Evolutionary conservation across 2,329 filamentous ascomycete genomes (phyloP), one percentile per base, ranked within the genome.

Genomic region (Paraphaeosphaeria sporulosa): DNA sequence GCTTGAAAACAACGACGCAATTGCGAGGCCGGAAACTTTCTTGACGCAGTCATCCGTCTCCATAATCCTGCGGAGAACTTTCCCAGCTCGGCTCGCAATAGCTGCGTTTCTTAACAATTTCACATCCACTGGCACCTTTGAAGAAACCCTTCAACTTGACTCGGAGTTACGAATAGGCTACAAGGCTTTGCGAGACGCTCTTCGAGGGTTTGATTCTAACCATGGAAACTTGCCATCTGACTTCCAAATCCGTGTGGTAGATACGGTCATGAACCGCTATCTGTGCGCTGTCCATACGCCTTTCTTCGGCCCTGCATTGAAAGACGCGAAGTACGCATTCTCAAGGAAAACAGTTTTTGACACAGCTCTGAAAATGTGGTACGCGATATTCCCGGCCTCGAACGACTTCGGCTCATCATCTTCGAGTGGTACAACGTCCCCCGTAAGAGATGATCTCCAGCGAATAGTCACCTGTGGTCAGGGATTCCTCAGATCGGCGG

Each of bases 21-120:
- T 68, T 0, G 64, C 73, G 5, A 73, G 66, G 40, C 62, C 74
- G n/a, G 67, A 72, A 1, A 48, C 62, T 2, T 53, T 62, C 0
- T 75, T 72, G 25, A 81, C 79, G 1, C 71, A 78, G 40, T 64
- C 68, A 8, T 80, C 79, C 0, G 64, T 78, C 4, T 65, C 76
- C 4, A 73, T 77, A 32, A 73, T 75, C 1, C 67, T 82, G 4
- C 73, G 78, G 6, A 75, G 71, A 34, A 79, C 73, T 0, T 70
- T 80, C 8, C 71, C 77, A 1, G 55, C 71, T 4, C 78, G 79
- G 15, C 75, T 81, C 15, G 67, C 66, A 0, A 72, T 82, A 1
- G 63, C 65, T 2, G 76, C 66, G 15, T 73, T 72, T n/a, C 56
- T 76, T 27, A 76, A 75, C 36, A 62, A 73, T 32, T 51, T 71